Base-by-base conservation (phyloP, 2,329 filamentous ascomycete genomes). In the Ophiocordyceps camponoti-floridani region DNA sequence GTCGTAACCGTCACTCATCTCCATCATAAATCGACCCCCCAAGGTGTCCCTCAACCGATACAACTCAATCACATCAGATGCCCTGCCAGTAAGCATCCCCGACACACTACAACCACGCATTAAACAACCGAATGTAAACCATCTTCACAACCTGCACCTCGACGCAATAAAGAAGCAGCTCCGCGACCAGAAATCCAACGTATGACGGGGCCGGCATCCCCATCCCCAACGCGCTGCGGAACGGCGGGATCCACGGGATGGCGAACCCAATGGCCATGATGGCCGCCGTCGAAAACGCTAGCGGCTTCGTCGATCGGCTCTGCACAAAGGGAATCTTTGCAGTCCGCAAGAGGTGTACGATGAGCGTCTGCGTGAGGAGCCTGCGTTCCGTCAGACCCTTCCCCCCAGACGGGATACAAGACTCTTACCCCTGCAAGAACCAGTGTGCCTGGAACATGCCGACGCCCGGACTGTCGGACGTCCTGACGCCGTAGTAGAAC, bases 91-190 rank as follows among this genome's bases (percentile, higher is more conserved):
- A n/a, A n/a, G n/a, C n/a, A n/a, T n/a, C n/a, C 23, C 23, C 23
- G 3, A 23, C 3, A 3, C 23, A 3, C 45, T 44, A 56, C 40
- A 56, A 46, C 54, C 54, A 56, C 10, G 46, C 45, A 43, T 54
- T 52, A 46, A 55, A 56, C 23, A 54, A 37, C 37, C 47, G 47
- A 14, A 53, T 45, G 46, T 56, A 56, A 18, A 52, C 44, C 49
- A 54, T 52, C 48, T 56, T 56, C 44, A 56, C 54, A 2, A 52
- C 19, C 45, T 56, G 54, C 7, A 56, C 54, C 45, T 55, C 53
- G 8, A 53, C 4, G 26, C 49, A 52, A 48, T 56, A 56, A 19
- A 52, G 46, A 9, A 52, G 7, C 27, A 56, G 48, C 43, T 53
- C 49, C 7, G 52, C 53, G 5, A 48, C 46, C 45, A 56, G 45